phyloP scores from a whole-genome alignment of 768 basidiomycete species.

The Auriscalpium vulgare region DNA sequence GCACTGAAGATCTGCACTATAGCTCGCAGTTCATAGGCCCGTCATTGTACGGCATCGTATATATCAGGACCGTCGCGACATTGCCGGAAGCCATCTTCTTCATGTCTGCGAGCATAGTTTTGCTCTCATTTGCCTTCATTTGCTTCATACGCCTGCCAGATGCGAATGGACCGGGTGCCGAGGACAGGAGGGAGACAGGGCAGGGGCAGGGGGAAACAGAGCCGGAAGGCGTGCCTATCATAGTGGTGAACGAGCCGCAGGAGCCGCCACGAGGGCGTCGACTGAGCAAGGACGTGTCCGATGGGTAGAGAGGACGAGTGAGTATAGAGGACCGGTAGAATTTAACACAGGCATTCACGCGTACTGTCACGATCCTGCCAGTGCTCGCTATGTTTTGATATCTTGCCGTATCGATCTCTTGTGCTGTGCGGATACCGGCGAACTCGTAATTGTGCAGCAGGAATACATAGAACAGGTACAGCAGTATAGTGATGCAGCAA shows the following conservation, averaged over 20 bases:
- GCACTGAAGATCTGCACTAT: not conserved
- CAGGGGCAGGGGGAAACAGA: not conserved
- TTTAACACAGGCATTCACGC: no score
- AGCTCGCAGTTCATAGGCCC: constrained; percentile 3
- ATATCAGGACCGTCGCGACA: not conserved
- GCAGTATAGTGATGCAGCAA: no score
- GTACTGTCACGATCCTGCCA: no score
- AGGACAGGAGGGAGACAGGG: not conserved
- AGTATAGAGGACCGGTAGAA: no score
- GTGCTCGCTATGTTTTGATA: no score
- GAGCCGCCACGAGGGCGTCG: not conserved
- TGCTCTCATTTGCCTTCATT: not conserved
- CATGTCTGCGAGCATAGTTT: not conserved
- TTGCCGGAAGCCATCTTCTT: not conserved
- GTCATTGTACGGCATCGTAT: not conserved
- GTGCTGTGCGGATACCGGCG: no score
- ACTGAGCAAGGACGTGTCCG: constrained; percentile 38
- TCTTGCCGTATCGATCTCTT: no score
- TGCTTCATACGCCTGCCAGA: not conserved
- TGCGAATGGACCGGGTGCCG: not conserved
- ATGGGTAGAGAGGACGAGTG: not conserved
- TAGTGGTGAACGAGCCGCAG: not conserved
- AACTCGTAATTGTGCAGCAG: no score
- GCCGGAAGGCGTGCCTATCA: not conserved
- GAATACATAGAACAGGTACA: no score